Base-by-base conservation (phyloP, 805 yeast genomes). In the Osmozyma mogii region DNA sequence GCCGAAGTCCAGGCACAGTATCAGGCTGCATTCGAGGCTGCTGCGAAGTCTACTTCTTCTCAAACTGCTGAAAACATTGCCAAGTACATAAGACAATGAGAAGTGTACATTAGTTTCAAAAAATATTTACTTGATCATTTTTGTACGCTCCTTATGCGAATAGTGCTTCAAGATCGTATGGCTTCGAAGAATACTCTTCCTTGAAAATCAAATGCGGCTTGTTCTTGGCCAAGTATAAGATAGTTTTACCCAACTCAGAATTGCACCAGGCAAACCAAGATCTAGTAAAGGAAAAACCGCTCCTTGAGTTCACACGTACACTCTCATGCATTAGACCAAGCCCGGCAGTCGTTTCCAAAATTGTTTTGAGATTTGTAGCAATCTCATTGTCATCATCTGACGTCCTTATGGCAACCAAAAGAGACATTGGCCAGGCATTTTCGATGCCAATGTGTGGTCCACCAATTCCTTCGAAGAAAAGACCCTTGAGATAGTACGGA, bases 191-290 rank as follows among this genome's bases (percentile, higher is more conserved):
- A 30, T 41, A 58, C 28, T 65, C 64, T 2, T 61, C 52, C 25
- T 68, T 70, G 45, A 83, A 78, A 9, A 84, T 70, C 40, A 84
- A 56, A 45, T 80, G 71, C 0, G 94, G 94, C 47, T 80, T 82
- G 29, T 81, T 59, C 34, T 67, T 57, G 2, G 89, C 87, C 37
- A 85, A 56, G 44, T 84, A 79, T 26, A 85, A 51, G n/a, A 85
- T 78, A 1, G 94, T 79, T 52, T 83, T 83, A 13, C 87, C 95
- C 57, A 85, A 84, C 54, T 87, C 95, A 1, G 94, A 76, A 49
- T 85, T 85, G 43, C 94, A 82, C 96, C 96, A 85, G 4, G 94
- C 80, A 60, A 87, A 87, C 96, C 96, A 85, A 3, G 92, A 72
- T 36, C 96, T 61, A 0, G 95, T 82, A 49, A 54, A 87, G n/a